Evolutionary conservation across 2,329 filamentous ascomycete genomes (phyloP).

Genomic region (Calonectria henricotiae): DNA sequence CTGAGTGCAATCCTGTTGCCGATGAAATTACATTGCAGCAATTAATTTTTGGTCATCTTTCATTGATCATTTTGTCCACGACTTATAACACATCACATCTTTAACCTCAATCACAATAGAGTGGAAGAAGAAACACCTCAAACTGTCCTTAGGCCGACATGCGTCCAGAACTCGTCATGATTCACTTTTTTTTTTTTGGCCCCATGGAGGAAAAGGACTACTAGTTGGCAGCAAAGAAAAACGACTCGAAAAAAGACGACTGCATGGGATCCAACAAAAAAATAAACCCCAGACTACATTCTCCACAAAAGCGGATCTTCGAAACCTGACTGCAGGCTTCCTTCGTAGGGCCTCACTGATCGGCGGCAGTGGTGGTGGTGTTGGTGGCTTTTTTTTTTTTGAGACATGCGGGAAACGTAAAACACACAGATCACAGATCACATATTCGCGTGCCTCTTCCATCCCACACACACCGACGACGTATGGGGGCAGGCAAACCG

Average conservation of each 20-base stretch:
- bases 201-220: not conserved
- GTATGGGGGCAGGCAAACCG: not conserved
- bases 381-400: not conserved
- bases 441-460: not conserved
- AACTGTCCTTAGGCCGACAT: not conserved
- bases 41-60: constrained; percentile 7
- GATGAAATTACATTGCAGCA: not conserved
- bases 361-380: not conserved
- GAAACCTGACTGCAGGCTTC: not conserved
- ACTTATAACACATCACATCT: not conserved
- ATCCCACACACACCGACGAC: not conserved
- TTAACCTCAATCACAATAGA: constrained; percentile 4
- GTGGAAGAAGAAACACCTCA: not conserved
- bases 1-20: not conserved
- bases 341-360: constrained; percentile 11
- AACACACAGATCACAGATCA: not conserved
- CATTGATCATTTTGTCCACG: not conserved
- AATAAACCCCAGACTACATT: not conserved
- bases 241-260: not conserved
- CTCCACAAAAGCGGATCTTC: not conserved
- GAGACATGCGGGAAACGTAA: constrained; percentile 13
- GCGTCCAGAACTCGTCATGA: not conserved
- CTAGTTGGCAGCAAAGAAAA: too few species aligned
- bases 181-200: not conserved
- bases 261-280: not conserved